Percentiles rank a stretch among this genome's conserved stretches.
Evolutionary conservation across 2,329 filamentous ascomycete genomes (phyloP).

Genomic region (Calcarisporium arbuscula): DNA sequence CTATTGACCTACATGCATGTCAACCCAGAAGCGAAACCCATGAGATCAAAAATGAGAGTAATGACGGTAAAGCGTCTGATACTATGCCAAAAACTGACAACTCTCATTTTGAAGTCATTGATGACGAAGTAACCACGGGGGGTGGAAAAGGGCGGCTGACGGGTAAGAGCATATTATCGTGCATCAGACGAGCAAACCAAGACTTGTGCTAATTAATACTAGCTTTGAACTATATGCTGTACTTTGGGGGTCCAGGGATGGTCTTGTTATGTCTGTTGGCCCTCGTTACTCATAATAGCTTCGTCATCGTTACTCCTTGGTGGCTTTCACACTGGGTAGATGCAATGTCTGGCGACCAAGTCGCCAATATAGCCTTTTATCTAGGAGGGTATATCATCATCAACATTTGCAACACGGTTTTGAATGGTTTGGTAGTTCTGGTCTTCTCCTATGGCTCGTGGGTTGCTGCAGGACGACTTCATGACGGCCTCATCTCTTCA

Average conservation of each 20-base stretch:
- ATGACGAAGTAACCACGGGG: conserved; percentile 38
- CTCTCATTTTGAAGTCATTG: conserved; percentile 32
- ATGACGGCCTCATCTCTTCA: conserved; percentile 43
- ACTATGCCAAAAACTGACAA: conserved; percentile 26
- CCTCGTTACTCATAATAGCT: conserved; percentile 29
- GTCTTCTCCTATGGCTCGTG: no score
- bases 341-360: conserved; percentile 35
- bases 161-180: conserved; percentile 26
- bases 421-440: conserved; percentile 45
- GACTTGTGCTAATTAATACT: no score
- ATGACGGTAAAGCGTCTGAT: conserved; percentile 11
- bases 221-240: no score
- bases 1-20: conserved; percentile 28
- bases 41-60: conserved; percentile 27
- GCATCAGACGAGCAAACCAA: no score
- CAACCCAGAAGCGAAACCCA: neutral
- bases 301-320: conserved; percentile 32
- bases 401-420: conserved; percentile 39
- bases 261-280: conserved; percentile 29
- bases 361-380: conserved; percentile 41
- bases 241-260: conserved; percentile 38
- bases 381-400: conserved; percentile 42
- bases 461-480: conserved; percentile 43
- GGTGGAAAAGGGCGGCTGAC: conserved; percentile 38
- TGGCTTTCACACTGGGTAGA: conserved; percentile 47